Evolutionary conservation across 495 filamentous ascomycete species (phyloP).

Genomic region (Penicillium ucsense): DNA sequence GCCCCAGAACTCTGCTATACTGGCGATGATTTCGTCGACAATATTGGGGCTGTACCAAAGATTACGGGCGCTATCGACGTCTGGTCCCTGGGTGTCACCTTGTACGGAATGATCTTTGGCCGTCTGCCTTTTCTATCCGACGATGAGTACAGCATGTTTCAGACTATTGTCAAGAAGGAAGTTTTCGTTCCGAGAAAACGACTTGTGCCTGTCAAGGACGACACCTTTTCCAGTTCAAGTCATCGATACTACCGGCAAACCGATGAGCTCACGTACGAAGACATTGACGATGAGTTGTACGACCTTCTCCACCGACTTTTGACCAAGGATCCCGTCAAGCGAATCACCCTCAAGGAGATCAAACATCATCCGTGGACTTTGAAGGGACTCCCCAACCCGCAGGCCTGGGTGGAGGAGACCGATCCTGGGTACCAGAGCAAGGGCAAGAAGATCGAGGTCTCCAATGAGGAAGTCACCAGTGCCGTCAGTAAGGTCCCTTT

Average conservation of each 20-base stretch:
- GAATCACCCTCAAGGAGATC: constrained; percentile 84
- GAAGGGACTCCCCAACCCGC: constrained; percentile 63
- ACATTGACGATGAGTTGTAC: constrained; percentile 69
- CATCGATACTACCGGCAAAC: constrained; percentile 42
- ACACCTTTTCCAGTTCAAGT: constrained; percentile 30
- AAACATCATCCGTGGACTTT: constrained; percentile 95
- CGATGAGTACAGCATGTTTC: constrained; percentile 84
- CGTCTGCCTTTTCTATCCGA: constrained; percentile 87
- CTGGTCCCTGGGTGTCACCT: constrained; percentile 91
- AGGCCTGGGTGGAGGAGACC: constrained; percentile 83
- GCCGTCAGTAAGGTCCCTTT: constrained; percentile 86
- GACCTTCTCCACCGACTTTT: constrained; percentile 77
- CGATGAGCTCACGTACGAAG: constrained; percentile 72
- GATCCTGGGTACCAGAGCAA: constrained; percentile 74
- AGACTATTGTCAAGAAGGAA: constrained; percentile 80
- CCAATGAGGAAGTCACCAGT: constrained; percentile 75
- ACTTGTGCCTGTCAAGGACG: constrained; percentile 62
- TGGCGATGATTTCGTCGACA: constrained; percentile 37
- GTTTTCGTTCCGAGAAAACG: constrained; percentile 77
- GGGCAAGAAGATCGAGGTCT: constrained; percentile 86
- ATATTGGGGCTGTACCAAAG: constrained; percentile 33
- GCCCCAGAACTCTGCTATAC: constrained; percentile 95
- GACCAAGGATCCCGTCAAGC: constrained; percentile 76
- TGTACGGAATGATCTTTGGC: constrained; percentile 91
- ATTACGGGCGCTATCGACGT: constrained; percentile 80